Conservation (phyloP, 192 early-diverging fungal genomes). For the Oehlia diaphana region DNA sequence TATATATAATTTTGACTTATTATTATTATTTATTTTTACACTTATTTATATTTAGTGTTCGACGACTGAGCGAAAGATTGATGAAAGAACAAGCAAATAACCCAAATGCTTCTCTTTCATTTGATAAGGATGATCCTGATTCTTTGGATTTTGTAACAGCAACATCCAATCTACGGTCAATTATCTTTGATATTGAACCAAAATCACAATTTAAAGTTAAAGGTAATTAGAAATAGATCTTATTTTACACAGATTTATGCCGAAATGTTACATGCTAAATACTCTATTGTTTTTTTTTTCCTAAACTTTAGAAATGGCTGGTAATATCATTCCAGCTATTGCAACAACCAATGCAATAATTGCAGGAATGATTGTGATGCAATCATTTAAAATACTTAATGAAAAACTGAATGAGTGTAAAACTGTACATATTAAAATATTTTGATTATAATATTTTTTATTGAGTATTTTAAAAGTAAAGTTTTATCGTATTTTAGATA, state of each 20-base stretch:
- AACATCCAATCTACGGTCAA: constrained; percentile 83
- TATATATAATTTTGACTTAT: neutral
- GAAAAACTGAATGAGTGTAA: constrained; percentile 49
- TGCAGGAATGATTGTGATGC: constrained; percentile 90
- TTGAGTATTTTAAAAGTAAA: neutral
- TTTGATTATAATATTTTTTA: neutral
- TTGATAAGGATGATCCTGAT: constrained; percentile 96
- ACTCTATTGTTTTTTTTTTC: neutral
- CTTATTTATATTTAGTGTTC: constrained; percentile 41
- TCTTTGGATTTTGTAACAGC: constrained; percentile 94
- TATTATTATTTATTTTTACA: neutral
- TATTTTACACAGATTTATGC: neutral
- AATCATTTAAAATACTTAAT: constrained; percentile 76
- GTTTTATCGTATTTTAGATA: neutral
- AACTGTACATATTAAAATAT: constrained; percentile 43
- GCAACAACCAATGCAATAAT: constrained; percentile 98
- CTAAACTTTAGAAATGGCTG: constrained; percentile 85
- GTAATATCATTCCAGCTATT: constrained; percentile 98
- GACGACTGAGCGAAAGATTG: constrained; percentile 52
- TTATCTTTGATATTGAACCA: constrained; percentile 76
- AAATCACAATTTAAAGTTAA: constrained; percentile 88
- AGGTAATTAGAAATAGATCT: constrained; percentile 54
- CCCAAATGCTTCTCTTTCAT: constrained; percentile 57
- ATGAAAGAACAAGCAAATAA: constrained; percentile 45
- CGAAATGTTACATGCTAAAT: neutral